These are phyloP conservation scores for Calophaca sinica DNA, from an alignment of 306 rosid genomes.

Conservation along the genomic window DNA sequence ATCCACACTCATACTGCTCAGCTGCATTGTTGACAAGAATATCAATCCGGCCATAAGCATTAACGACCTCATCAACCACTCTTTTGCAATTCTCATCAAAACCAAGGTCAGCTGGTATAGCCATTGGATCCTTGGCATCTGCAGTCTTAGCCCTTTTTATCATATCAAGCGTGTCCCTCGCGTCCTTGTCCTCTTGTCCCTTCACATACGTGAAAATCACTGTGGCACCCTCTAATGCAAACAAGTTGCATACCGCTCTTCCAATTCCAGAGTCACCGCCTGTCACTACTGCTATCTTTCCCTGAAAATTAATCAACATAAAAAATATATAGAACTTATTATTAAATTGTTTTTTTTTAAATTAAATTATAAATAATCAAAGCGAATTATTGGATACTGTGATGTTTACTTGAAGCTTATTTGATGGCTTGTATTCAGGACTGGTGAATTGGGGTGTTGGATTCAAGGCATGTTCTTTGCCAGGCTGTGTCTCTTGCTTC, in stretches of 20 bases:
- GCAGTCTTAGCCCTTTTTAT: conserved; percentile 58
- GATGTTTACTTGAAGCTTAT: conserved; percentile 66
- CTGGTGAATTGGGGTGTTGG: conserved; percentile 74
- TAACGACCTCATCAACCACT: conserved; percentile 64
- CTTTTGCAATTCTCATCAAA: conserved; percentile 71
- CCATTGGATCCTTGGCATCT: conserved; percentile 70
- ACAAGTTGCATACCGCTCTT: conserved; percentile 68
- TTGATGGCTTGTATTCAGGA: conserved; percentile 72
- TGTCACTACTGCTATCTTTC: conserved; percentile 74
- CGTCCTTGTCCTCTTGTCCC: conserved; percentile 74
- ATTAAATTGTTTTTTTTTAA: conserved; percentile 9
- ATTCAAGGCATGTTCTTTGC: conserved; percentile 78
- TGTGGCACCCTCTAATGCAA: conserved; percentile 80
- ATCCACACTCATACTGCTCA: conserved; percentile 60
- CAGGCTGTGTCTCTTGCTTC: conserved; percentile 72
- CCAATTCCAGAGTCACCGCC: conserved; percentile 94
- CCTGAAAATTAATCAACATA: conserved; percentile 51
- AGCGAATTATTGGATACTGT: not conserved
- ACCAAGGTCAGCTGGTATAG: conserved; percentile 76
- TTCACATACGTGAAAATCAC: conserved; percentile 83
- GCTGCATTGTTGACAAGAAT: conserved; percentile 81
- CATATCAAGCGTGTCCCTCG: conserved; percentile 63
- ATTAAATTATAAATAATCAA: not conserved
- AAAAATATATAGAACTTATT: not conserved
- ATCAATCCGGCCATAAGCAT: conserved; percentile 67